Percentiles rank a stretch among this genome's conserved stretches.
These are phyloP conservation scores for Ogataea nakhonphanomensis DNA, from an alignment of 805 yeast genomes.

Conservation along the genomic window DNA sequence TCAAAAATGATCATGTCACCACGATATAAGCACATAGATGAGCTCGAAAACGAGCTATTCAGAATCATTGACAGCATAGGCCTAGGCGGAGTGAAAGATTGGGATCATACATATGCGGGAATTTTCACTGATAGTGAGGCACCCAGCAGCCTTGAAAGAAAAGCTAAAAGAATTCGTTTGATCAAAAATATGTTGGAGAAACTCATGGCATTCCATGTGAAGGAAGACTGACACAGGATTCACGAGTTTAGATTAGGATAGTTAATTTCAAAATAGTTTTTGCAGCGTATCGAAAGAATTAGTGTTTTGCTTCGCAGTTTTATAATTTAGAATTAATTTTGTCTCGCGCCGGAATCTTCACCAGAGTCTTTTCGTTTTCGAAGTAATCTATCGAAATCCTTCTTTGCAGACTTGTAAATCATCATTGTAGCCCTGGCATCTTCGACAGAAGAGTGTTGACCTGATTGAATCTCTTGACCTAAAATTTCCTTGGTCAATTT, in stretches of 20 bases:
- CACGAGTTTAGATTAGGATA: too few species aligned
- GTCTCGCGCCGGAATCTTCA: too few species aligned
- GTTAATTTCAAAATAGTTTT: too few species aligned
- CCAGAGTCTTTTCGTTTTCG: not conserved
- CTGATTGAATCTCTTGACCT: constrained; percentile 61
- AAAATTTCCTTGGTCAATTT: constrained; percentile 57
- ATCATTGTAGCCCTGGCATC: constrained; percentile 89
- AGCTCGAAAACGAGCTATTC: not conserved
- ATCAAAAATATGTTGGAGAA: constrained; percentile 16
- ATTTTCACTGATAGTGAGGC: constrained; percentile 2
- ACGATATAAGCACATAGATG: constrained; percentile 28
- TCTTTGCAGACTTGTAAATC: constrained; percentile 59
- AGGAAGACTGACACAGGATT: constrained; percentile 15
- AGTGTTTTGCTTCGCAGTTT: too few species aligned
- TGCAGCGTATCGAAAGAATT: too few species aligned
- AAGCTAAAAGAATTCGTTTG: constrained; percentile 7
- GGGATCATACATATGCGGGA: constrained; percentile 10
- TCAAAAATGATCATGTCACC: constrained; percentile 29
- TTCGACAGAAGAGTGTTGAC: constrained; percentile 82
- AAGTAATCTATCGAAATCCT: constrained; percentile 51
- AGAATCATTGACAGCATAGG: too few species aligned
- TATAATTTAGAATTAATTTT: too few species aligned
- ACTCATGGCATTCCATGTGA: constrained; percentile 20
- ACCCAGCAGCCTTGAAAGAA: constrained; percentile 4
- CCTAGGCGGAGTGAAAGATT: too few species aligned